Evolutionary conservation across 148 eudicot genomes (phyloP).

Genomic region (Persicaria tinctoria): DNA sequence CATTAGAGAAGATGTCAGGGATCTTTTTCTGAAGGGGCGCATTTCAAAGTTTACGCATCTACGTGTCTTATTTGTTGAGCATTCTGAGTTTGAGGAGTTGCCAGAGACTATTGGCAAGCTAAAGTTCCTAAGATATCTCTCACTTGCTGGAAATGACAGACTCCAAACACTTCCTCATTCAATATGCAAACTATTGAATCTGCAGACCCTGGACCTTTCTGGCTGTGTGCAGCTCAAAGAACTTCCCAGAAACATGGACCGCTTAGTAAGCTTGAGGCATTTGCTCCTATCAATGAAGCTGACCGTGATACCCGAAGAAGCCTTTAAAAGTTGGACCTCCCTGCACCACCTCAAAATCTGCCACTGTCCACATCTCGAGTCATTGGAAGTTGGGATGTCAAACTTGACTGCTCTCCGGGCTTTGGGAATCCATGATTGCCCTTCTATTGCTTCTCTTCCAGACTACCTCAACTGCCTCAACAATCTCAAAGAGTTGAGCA

Average conservation of each 20-base stretch:
- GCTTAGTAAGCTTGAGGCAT: slow-evolving; percentile 14
- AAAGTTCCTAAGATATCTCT: slow-evolving; percentile 20
- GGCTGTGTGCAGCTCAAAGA: background rate
- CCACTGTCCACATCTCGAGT: background rate
- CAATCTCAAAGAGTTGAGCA: background rate
- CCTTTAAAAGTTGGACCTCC: background rate
- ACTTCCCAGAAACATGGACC: slow-evolving; percentile 14
- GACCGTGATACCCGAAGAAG: background rate
- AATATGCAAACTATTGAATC: slow-evolving; percentile 13
- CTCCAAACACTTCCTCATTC: slow-evolving; percentile 6
- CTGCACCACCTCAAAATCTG: slow-evolving; percentile 1
- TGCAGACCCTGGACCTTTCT: slow-evolving; percentile 11
- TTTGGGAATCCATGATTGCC: background rate
- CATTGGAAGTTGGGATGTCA: background rate
- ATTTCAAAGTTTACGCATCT: slow-evolving; percentile 7
- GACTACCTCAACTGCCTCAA: background rate
- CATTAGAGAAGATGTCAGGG: background rate
- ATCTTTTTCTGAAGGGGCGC: background rate
- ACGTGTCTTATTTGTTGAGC: slow-evolving; percentile 13
- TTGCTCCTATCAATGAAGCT: background rate
- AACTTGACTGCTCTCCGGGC: background rate
- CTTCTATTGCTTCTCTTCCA: background rate
- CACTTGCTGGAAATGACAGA: background rate
- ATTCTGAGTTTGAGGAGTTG: background rate
- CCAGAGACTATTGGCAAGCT: slow-evolving; percentile 14